These are phyloP conservation scores for Fusarium anthophilum DNA, from an alignment of 2,329 filamentous ascomycete species.

Conservation along the genomic window DNA sequence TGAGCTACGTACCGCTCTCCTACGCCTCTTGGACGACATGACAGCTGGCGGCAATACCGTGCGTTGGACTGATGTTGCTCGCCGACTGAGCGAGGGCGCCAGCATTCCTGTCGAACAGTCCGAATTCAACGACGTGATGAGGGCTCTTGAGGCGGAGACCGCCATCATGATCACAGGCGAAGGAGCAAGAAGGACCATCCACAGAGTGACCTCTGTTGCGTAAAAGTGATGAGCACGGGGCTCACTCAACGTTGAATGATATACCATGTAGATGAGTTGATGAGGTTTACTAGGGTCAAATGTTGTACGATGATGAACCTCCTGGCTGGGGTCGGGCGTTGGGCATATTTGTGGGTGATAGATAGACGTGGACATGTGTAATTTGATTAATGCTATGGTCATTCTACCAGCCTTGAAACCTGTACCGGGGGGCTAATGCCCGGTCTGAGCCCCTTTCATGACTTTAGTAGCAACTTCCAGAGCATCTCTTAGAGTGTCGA, in stretches of 20 bases:
- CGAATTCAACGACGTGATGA: conserved; percentile 86
- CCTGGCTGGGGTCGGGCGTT: conserved; percentile 38
- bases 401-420: neutral
- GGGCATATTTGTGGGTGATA: conserved; percentile 33
- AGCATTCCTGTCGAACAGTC: conserved; percentile 76
- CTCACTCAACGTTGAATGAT: conserved; percentile 36
- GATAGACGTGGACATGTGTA: conserved; percentile 19
- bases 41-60: conserved; percentile 73
- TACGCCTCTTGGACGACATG: conserved; percentile 83
- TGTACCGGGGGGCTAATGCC: neutral
- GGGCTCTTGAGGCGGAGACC: conserved; percentile 85
- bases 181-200: conserved; percentile 81
- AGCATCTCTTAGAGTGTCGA: conserved; percentile 51
- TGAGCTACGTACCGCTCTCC: conserved; percentile 83
- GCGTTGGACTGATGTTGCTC: conserved; percentile 80
- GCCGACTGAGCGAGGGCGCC: conserved; percentile 75
- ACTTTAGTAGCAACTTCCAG: conserved; percentile 41
- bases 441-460: neutral
- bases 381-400: conserved; percentile 21
- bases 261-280: conserved; percentile 36
- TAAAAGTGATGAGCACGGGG: conserved; percentile 8
- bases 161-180: conserved; percentile 83
- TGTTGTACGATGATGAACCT: conserved; percentile 19
- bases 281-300: conserved; percentile 7
- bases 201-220: conserved; percentile 68